Evolutionary conservation across 1,284 basidiomycete species (phyloP), one percentile per base, ranked within the genome.

Genomic region (Apiotrichum gracile): DNA sequence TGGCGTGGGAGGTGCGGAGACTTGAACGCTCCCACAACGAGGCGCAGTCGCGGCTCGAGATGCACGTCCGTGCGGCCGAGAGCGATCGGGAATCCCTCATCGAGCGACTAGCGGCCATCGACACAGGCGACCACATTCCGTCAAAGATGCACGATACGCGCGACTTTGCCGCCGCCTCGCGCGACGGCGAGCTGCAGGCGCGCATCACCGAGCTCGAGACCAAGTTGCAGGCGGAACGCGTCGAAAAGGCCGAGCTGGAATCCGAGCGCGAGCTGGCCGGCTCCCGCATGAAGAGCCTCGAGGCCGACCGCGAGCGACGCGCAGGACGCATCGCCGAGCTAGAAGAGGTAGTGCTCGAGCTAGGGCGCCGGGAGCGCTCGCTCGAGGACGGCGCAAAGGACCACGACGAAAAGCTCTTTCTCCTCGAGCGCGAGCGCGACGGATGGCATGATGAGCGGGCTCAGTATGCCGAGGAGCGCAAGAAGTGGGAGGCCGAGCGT

Each of bases 361-460:
- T 74, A 42, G 68, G 67, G 25, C 49, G 68, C 8, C 51, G 72
- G 2, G 70, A 74, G 42, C 47, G 65, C 31, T 61, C 61, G 12
- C 59, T 70, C 6, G 66, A 71, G 43, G 67, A 67, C 26, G 67
- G 71, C 44, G 50, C 65, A 3, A 29, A 51, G 33, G 56, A 56
- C 33, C 31, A 66, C 40, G 63, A 73, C 42, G 55, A 61, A 17
- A 40, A 60, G 14, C 60, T 63, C 35, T 17, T 35, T 17, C 35
- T 39, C 3, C 83, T 86, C 82, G 78, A 76, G 35, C 57, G 52
- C 44, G 78, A 83, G 37, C 46, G 59, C 43, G 56, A 55, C 19
- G 43, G 31, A 14, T 62, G 60, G 51, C 54, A 58, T 24, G 49
- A 55, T 35, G 68, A 71, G 51, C 33, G 25, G 22, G 33, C 25